phyloP scores from a whole-genome alignment of 139 green algal species.

The Yamagishiella unicocca region DNA sequence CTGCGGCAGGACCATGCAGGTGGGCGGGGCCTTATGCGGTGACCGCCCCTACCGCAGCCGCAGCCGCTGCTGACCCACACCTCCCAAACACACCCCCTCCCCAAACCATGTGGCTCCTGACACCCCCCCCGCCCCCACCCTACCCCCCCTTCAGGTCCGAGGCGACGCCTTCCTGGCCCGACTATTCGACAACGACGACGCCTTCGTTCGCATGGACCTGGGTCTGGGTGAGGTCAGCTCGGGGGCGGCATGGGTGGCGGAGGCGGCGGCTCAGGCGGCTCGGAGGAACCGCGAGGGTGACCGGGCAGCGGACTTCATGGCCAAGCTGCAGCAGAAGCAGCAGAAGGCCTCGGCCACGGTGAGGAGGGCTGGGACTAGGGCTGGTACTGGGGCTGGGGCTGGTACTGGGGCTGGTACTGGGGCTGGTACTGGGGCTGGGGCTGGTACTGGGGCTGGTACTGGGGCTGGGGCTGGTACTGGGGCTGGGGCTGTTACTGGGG shows the following conservation, averaged over 20 bases:
- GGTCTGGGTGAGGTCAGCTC: constrained; percentile 38
- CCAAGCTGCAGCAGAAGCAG: constrained; percentile 19
- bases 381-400: too few relatives aligned
- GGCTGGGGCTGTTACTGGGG: too few relatives aligned
- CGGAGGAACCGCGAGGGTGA: constrained; percentile 24
- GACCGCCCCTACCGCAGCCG: too few relatives aligned
- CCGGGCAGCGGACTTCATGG: constrained; percentile 22
- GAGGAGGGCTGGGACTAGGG: too few relatives aligned
- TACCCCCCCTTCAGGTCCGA: constrained; percentile 69
- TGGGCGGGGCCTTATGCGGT: too few relatives aligned
- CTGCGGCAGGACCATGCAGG: constrained; percentile 81
- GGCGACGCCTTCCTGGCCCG: constrained; percentile 90
- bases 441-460: too few relatives aligned
- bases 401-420: too few relatives aligned
- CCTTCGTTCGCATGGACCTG: constrained; percentile 85
- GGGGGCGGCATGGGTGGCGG: constrained; percentile 47
- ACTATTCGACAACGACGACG: constrained; percentile 88
- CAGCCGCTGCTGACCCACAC: too few relatives aligned
- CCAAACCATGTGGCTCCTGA: too few relatives aligned
- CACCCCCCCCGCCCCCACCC: not conserved
- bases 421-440: too few relatives aligned
- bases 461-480: too few relatives aligned
- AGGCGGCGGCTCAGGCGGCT: constrained; percentile 16
- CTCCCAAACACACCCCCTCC: not conserved
- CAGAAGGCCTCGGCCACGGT: not conserved